Evolutionary conservation across 192 early-diverging fungal species (phyloP).

Genomic region (Glomus cerebriforme): DNA sequence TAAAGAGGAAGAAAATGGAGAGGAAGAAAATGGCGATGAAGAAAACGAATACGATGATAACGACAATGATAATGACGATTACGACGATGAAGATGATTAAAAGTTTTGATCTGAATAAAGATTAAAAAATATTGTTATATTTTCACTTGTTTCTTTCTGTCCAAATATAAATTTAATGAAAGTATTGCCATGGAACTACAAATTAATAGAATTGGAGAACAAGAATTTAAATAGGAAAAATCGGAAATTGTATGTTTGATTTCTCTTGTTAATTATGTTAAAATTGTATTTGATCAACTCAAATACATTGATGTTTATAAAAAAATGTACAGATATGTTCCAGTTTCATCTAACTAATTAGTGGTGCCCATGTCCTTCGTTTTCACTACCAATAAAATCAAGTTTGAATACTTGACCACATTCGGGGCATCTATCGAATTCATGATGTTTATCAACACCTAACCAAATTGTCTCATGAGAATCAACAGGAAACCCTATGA

Average conservation of each 20-base stretch:
- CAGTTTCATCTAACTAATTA: not conserved
- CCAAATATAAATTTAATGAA: no score
- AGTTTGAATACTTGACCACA: slow-evolving; percentile 85
- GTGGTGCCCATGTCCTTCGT: slow-evolving; percentile 3
- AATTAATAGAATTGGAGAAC: no score
- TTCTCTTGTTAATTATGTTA: no score
- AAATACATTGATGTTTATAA: no score
- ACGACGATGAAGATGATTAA: not conserved
- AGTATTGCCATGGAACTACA: no score
- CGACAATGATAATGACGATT: not conserved
- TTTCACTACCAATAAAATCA: slow-evolving; percentile 25
- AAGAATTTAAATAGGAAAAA: no score
- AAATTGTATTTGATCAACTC: no score
- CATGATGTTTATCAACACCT: slow-evolving; percentile 71
- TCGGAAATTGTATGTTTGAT: no score
- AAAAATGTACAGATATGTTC: not conserved
- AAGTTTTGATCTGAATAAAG: not conserved
- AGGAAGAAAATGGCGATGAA: no score
- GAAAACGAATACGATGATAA: not conserved
- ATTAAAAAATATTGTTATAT: no score
- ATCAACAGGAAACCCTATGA: slow-evolving; percentile 86
- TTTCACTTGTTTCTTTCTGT: no score
- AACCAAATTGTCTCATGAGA: slow-evolving; percentile 90
- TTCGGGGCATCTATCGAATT: slow-evolving; percentile 91
- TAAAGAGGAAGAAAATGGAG: not conserved